A percentile compares a stretch with the other conserved stretches of the same genome.
Conservation (phyloP, 2,329 filamentous ascomycete species). For the Colletotrichum incanum region DNA sequence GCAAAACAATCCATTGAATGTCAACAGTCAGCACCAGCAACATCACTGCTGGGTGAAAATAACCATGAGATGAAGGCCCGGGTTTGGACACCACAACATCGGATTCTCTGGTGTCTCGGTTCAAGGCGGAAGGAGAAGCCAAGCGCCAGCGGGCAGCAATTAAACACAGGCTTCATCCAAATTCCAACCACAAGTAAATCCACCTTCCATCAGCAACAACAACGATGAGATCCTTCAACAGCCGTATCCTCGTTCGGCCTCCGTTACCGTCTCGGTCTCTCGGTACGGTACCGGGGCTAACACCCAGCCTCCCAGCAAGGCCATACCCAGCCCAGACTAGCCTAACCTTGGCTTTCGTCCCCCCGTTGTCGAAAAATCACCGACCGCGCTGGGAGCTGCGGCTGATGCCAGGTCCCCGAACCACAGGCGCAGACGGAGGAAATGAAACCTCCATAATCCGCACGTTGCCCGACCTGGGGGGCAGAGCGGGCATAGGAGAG, state of each 20-base stretch:
- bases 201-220: not conserved
- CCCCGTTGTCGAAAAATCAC: conserved; percentile 26
- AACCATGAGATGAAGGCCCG: conserved; percentile 8
- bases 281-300: conserved; percentile 16
- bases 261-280: conserved; percentile 22
- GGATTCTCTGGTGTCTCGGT: conserved; percentile 3
- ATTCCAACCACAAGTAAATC: not conserved
- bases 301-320: conserved; percentile 28
- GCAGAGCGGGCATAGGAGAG: not conserved
- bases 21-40: conserved; percentile 21
- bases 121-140: conserved; percentile 4
- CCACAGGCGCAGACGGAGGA: conserved; percentile 2
- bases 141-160: not conserved
- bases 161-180: conserved; percentile 4
- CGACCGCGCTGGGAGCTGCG: conserved; percentile 19
- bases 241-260: conserved; percentile 10
- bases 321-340: conserved; percentile 17
- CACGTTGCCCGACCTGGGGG: not conserved
- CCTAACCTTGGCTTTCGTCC: conserved; percentile 24
- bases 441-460: conserved; percentile 2
- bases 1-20: not conserved
- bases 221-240: not conserved
- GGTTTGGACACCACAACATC: conserved; percentile 2
- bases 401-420: conserved; percentile 21
- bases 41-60: conserved; percentile 7